phyloP scores from a whole-genome alignment of 192 early-diverging fungal genomes.

The Thamnidium elegans region DNA sequence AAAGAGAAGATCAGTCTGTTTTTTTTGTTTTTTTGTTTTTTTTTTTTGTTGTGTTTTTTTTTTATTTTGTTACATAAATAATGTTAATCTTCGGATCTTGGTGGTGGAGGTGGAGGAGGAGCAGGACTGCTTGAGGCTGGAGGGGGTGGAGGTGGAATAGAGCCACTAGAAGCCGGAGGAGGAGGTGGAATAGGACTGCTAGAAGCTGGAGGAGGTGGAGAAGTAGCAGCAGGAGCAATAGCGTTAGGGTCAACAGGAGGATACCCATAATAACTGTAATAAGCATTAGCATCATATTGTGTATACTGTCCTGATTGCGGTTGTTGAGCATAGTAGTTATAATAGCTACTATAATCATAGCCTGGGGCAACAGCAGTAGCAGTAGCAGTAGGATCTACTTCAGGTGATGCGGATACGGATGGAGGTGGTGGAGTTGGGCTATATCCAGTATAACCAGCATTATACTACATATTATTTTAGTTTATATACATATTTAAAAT shows the following conservation, averaged over 20 bases:
- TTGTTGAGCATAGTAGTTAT: conserved; percentile 29
- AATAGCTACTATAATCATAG: conserved; percentile 20
- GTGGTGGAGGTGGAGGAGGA: conserved; percentile 16
- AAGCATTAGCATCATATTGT: conserved; percentile 22
- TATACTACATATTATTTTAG: not conserved
- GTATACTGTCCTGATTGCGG: conserved; percentile 6
- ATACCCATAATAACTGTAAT: conserved; percentile 22
- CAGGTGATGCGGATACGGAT: not conserved
- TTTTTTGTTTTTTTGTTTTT: too few relatives aligned
- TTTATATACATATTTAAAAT: not conserved
- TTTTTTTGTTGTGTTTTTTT: too few relatives aligned
- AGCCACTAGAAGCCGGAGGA: conserved; percentile 2
- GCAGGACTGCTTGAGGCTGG: not conserved
- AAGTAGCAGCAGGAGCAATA: not conserved
- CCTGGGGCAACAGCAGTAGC: conserved; percentile 1
- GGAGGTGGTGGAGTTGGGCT: not conserved
- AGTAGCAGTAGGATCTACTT: not conserved
- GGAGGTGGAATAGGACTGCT: not conserved
- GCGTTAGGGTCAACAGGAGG: conserved; percentile 9
- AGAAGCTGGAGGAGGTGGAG: conserved; percentile 10
- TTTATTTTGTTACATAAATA: too few relatives aligned
- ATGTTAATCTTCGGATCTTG: too few relatives aligned
- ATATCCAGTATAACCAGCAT: not conserved
- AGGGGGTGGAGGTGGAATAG: conserved; percentile 11
- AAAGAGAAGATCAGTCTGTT: too few relatives aligned